phyloP scores from a whole-genome alignment of 306 rosid genomes.

The Vigna angularis region DNA sequence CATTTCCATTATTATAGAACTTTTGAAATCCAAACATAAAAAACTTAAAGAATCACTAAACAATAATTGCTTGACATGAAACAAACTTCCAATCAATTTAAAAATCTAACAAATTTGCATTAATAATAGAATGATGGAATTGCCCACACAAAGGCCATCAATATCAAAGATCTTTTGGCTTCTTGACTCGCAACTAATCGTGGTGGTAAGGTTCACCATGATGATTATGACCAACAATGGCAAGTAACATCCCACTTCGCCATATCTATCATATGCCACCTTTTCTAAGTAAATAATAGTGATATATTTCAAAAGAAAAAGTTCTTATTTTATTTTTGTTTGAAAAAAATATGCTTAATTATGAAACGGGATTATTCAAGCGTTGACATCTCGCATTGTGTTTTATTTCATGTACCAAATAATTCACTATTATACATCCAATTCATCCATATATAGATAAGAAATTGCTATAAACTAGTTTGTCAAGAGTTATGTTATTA shows the following conservation, averaged over 20 bases:
- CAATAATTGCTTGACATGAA: constrained; percentile 29
- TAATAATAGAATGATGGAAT: constrained; percentile 9
- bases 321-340: neutral
- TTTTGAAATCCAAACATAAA: too few relatives aligned
- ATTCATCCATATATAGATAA: too few relatives aligned
- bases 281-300: neutral
- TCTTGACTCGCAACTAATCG: constrained; percentile 42
- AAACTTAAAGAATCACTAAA: neutral
- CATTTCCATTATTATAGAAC: too few relatives aligned
- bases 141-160: constrained; percentile 26
- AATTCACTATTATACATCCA: too few relatives aligned
- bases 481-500: too few relatives aligned
- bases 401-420: neutral
- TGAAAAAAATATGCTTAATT: constrained; percentile 12
- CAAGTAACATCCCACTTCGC: constrained; percentile 25
- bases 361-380: neutral
- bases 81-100: constrained; percentile 26
- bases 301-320: neutral
- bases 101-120: neutral
- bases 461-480: too few relatives aligned
- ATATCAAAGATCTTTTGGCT: constrained; percentile 32
- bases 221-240: constrained; percentile 20
- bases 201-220: constrained; percentile 29
- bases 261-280: constrained; percentile 10
- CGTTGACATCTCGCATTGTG: too few relatives aligned